Conservation (phyloP, 169 alveolate species). For the Toxoplasma gondii region DNA sequence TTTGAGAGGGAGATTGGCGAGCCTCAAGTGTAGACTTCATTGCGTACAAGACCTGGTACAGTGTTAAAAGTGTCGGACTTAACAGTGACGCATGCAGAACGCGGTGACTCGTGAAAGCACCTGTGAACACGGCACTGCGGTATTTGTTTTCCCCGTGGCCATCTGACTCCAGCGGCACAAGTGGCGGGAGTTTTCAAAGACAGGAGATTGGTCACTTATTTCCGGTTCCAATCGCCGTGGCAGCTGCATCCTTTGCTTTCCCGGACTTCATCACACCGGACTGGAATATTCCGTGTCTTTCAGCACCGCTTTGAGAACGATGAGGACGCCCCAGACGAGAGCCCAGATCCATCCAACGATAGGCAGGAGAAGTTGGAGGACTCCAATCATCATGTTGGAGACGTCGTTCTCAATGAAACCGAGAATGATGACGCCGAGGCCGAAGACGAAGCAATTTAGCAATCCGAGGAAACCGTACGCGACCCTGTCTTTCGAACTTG, state of each 20-base stretch:
- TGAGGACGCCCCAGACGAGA: constrained; percentile 71
- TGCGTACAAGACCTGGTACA: no score
- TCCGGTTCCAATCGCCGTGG: no score
- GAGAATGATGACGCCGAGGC: constrained; percentile 71
- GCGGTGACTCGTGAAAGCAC: no score
- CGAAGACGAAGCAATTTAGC: constrained; percentile 64
- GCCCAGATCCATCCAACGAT: constrained; percentile 75
- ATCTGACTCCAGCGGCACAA: no score
- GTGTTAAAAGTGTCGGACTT: no score
- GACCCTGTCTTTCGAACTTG: neutral
- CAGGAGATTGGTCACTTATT: no score
- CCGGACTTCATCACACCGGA: neutral
- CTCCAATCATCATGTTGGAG: constrained; percentile 67
- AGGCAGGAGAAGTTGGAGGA: constrained; percentile 68
- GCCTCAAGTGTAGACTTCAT: no score
- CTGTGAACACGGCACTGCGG: no score
- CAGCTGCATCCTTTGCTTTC: neutral
- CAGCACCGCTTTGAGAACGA: constrained; percentile 18
- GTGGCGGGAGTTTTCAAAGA: no score
- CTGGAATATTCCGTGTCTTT: neutral
- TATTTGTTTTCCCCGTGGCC: no score
- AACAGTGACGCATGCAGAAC: no score
- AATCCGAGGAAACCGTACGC: constrained; percentile 65
- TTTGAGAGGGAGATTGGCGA: no score
- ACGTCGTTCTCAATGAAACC: constrained; percentile 69